Conservation (phyloP, 139 green algal species). For the Ettlia oleoabundans region DNA sequence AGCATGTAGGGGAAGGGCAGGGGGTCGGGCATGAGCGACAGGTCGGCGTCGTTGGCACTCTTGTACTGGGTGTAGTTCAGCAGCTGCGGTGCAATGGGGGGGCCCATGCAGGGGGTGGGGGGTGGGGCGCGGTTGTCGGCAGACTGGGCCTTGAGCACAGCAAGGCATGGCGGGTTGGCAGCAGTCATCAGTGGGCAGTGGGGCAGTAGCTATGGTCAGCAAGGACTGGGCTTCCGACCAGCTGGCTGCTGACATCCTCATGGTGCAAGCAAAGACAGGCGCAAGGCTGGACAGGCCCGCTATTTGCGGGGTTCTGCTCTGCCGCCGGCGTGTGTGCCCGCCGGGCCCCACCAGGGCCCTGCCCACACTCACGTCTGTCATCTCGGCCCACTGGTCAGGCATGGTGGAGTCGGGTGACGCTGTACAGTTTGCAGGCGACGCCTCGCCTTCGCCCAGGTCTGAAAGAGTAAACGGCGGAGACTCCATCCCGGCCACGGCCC, state of each 20-base stretch:
- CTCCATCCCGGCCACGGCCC: not conserved
- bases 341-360: too few species aligned
- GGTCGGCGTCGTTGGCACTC: not conserved
- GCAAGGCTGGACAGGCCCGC: too few species aligned
- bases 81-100: not conserved
- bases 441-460: not conserved
- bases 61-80: slow-evolving; percentile 7
- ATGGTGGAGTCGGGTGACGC: not conserved
- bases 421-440: not conserved
- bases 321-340: too few species aligned
- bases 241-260: too few species aligned
- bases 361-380: not conserved
- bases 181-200: not conserved
- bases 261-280: not conserved
- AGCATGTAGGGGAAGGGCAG: not conserved
- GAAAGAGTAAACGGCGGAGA: not conserved
- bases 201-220: not conserved
- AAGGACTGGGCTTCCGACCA: not conserved
- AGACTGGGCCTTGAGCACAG: not conserved
- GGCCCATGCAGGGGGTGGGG: too few species aligned
- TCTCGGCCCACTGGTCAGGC: not conserved
- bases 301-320: too few species aligned
- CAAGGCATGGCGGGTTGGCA: not conserved
- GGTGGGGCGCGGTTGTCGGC: too few species aligned
- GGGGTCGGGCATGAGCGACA: not conserved